Percentiles rank a stretch among this genome's conserved stretches.
These are phyloP conservation scores for Hypholoma sublateritium DNA, from an alignment of 768 basidiomycete genomes.

Conservation along the genomic window DNA sequence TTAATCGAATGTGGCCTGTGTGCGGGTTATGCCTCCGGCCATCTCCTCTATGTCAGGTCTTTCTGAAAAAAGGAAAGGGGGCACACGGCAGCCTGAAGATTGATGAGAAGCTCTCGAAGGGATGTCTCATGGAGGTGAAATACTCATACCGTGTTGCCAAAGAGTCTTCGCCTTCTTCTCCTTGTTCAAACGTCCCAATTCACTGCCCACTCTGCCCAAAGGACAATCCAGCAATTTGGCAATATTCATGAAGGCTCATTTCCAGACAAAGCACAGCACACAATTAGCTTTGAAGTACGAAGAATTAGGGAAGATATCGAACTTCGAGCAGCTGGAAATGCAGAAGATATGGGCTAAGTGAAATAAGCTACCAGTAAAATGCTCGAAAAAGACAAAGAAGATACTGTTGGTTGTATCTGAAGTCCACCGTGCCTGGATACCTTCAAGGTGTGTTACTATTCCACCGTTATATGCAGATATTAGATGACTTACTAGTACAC, in stretches of 20 bases:
- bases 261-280: constrained; percentile 11
- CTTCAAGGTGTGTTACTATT: not conserved
- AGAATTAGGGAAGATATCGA: constrained; percentile 13
- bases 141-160: not conserved
- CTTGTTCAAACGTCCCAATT: constrained; percentile 27
- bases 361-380: constrained; percentile 10
- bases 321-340: constrained; percentile 17
- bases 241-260: constrained; percentile 19
- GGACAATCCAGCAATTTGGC: constrained; percentile 17
- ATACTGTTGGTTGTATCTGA: constrained; percentile 15
- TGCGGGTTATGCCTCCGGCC: constrained; percentile 27
- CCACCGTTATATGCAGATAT: not conserved
- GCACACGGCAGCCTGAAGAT: not conserved
- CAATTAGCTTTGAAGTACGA: constrained; percentile 5
- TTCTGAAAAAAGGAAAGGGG: not conserved
- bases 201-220: constrained; percentile 19
- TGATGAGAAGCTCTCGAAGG: not conserved
- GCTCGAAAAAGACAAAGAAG: constrained; percentile 9
- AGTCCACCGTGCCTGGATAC: constrained; percentile 7
- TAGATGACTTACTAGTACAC: not conserved
- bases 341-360: constrained; percentile 19
- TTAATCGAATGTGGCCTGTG: constrained; percentile 10
- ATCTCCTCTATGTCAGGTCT: constrained; percentile 13
- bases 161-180: constrained; percentile 2
- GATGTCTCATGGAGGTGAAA: not conserved